Percentiles rank a stretch among this genome's conserved stretches.
Evolutionary conservation across 192 early-diverging fungal species (phyloP).

Genomic region (Phlyctochytrium arcticum): DNA sequence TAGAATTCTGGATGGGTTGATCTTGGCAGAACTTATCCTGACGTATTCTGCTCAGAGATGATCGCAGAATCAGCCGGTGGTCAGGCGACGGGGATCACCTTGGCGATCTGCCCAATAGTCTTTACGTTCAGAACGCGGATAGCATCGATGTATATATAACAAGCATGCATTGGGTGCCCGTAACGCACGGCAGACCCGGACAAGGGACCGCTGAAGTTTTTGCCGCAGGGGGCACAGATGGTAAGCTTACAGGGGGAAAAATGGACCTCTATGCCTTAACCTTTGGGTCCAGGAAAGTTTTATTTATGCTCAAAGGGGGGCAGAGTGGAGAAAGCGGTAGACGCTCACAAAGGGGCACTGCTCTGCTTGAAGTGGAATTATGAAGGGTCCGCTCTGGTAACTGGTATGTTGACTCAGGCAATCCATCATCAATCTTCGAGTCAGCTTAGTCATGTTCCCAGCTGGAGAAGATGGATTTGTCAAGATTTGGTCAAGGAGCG

Average conservation of each 20-base stretch:
- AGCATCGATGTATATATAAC: conserved; percentile 32
- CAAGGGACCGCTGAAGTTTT: conserved; percentile 38
- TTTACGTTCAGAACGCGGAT: conserved; percentile 21
- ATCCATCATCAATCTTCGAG: background rate
- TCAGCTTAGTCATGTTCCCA: conserved; percentile 2
- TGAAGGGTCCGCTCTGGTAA: conserved; percentile 51
- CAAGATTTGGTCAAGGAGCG: conserved; percentile 57
- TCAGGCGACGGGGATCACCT: conserved; percentile 51
- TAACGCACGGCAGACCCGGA: conserved; percentile 38
- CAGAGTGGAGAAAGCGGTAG: conserved; percentile 51
- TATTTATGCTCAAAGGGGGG: conserved; percentile 51
- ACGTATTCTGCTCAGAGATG: conserved; percentile 31
- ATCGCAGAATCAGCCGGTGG: conserved; percentile 48
- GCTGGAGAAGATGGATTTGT: conserved; percentile 54
- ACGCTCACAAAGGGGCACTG: conserved; percentile 54
- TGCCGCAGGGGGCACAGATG: conserved; percentile 52
- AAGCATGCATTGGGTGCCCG: conserved; percentile 55
- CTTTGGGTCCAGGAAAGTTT: conserved; percentile 40
- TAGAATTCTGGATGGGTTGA: conserved; percentile 6
- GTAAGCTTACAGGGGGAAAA: conserved; percentile 26
- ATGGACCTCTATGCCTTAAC: background rate
- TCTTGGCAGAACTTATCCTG: background rate
- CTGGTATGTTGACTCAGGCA: conserved; percentile 23
- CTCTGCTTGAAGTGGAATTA: conserved; percentile 50
- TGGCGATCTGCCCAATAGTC: conserved; percentile 23